These are phyloP conservation scores for Fusarium algeriense DNA, from an alignment of 2,329 filamentous ascomycete genomes.

Conservation along the genomic window DNA sequence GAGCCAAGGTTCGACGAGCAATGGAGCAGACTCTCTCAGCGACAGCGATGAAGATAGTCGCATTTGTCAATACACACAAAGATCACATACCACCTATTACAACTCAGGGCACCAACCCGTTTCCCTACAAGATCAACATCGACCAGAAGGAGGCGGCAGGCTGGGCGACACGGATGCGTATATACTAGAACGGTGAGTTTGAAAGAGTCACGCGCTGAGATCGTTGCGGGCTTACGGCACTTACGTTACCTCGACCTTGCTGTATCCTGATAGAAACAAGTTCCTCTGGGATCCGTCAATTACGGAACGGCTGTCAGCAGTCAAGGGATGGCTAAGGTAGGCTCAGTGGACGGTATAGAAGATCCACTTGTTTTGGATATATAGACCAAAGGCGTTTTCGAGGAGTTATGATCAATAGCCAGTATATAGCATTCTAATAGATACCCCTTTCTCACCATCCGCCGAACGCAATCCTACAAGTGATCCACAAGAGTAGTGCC, in stretches of 20 bases:
- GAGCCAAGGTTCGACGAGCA: slow-evolving; percentile 86
- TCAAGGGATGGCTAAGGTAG: not conserved
- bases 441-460: slow-evolving; percentile 40
- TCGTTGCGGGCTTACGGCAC: not conserved
- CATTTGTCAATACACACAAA: slow-evolving; percentile 87
- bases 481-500: not conserved
- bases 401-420: slow-evolving; percentile 18
- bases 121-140: slow-evolving; percentile 92
- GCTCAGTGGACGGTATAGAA: slow-evolving; percentile 2
- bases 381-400: slow-evolving; percentile 34
- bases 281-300: not conserved
- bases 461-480: not conserved
- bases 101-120: slow-evolving; percentile 92
- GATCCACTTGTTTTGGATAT: not conserved
- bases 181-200: slow-evolving; percentile 63
- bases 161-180: slow-evolving; percentile 83
- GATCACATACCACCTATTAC: slow-evolving; percentile 98
- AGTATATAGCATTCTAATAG: slow-evolving; percentile 22
- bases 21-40: slow-evolving; percentile 92
- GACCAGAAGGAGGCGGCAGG: slow-evolving; percentile 81
- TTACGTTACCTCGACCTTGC: not conserved
- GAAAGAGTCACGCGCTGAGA: not conserved
- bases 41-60: slow-evolving; percentile 89
- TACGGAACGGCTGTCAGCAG: not conserved
- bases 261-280: not conserved